A percentile compares a stretch with the other conserved stretches of the same genome.
These are phyloP conservation scores for Leccinum broughii DNA, from an alignment of 768 basidiomycete species.

Conservation along the genomic window DNA sequence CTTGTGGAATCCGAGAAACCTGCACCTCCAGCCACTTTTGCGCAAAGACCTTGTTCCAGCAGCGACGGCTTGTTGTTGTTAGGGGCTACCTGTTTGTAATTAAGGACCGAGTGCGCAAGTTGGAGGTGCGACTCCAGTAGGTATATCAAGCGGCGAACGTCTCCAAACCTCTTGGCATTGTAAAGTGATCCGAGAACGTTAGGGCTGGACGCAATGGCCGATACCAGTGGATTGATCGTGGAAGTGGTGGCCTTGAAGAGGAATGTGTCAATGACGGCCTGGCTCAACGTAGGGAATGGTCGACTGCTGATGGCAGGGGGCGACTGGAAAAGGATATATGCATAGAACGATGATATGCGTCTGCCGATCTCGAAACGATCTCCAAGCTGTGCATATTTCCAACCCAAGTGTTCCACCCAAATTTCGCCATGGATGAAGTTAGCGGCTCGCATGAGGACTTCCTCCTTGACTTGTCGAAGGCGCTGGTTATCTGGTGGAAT, in stretches of 20 bases:
- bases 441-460: slow-evolving; percentile 76
- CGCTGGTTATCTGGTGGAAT: slow-evolving; percentile 55
- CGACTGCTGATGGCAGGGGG: slow-evolving; percentile 53
- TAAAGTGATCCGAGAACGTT: slow-evolving; percentile 61
- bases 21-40: slow-evolving; percentile 53
- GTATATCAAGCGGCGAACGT: slow-evolving; percentile 65
- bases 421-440: slow-evolving; percentile 83
- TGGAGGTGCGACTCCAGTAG: slow-evolving; percentile 68
- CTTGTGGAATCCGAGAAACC: slow-evolving; percentile 44
- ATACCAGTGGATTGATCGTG: slow-evolving; percentile 78
- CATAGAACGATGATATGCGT: slow-evolving; percentile 65
- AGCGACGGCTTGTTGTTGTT: slow-evolving; percentile 54
- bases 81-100: slow-evolving; percentile 55
- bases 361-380: slow-evolving; percentile 84
- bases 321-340: slow-evolving; percentile 61
- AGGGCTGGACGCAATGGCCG: slow-evolving; percentile 62
- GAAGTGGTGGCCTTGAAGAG: slow-evolving; percentile 75
- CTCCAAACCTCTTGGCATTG: slow-evolving; percentile 62
- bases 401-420: slow-evolving; percentile 82
- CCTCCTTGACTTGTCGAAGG: slow-evolving; percentile 75
- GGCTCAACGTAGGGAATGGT: slow-evolving; percentile 62
- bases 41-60: slow-evolving; percentile 75
- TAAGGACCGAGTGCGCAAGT: slow-evolving; percentile 61
- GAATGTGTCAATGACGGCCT: slow-evolving; percentile 67
- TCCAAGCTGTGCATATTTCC: slow-evolving; percentile 82